These are phyloP conservation scores for Royoungia palumana DNA, from an alignment of 768 basidiomycete genomes.

Conservation along the genomic window DNA sequence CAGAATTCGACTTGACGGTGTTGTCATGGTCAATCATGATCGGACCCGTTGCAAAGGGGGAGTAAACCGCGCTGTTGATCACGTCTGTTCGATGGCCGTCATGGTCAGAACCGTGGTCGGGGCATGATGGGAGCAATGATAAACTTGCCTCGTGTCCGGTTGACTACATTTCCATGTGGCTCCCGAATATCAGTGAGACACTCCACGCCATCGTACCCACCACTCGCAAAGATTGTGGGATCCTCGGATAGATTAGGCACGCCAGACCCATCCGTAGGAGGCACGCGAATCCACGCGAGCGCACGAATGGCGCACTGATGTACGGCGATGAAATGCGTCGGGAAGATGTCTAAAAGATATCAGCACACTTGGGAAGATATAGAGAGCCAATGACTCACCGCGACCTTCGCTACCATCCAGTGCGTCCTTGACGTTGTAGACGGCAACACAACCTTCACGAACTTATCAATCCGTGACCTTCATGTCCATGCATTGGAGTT, in stretches of 20 bases:
- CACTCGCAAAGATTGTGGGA: conserved; percentile 72
- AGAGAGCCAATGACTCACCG: conserved; percentile 24
- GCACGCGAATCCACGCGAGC: conserved; percentile 70
- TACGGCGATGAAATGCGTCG: conserved; percentile 66
- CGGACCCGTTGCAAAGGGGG: conserved; percentile 62
- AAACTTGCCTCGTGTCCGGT: conserved; percentile 67
- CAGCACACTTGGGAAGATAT: background rate
- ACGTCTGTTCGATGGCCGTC: conserved; percentile 47
- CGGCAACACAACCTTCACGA: conserved; percentile 48
- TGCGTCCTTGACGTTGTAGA: conserved; percentile 51
- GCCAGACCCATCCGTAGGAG: conserved; percentile 51
- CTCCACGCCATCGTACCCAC: conserved; percentile 78
- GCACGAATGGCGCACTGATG: conserved; percentile 82
- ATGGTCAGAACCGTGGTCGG: background rate
- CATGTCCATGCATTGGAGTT: background rate
- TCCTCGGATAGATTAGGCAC: conserved; percentile 45
- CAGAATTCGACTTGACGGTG: conserved; percentile 68
- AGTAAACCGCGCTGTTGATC: conserved; percentile 64
- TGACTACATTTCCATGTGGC: conserved; percentile 61
- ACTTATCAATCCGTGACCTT: background rate
- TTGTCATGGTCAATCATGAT: conserved; percentile 85
- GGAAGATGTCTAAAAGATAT: conserved; percentile 41
- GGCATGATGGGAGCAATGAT: background rate
- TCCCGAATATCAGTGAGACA: conserved; percentile 78
- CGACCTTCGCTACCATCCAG: conserved; percentile 33